phyloP scores from a whole-genome alignment of 441 rosid genomes.

The Melastoma candidum region DNA sequence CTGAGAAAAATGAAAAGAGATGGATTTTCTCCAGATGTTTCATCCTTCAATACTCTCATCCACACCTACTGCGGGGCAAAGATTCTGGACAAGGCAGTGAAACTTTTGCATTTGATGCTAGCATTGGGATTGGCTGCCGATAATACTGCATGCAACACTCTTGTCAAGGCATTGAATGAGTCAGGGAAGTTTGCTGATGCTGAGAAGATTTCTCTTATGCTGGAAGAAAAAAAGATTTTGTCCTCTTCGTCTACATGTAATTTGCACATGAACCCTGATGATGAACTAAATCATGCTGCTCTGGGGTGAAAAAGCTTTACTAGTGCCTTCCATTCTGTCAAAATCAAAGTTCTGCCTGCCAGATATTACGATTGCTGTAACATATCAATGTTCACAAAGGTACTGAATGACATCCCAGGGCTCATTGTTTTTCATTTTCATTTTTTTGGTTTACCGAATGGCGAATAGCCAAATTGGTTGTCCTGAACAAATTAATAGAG shows the following conservation, averaged over 20 bases:
- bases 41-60: conserved; percentile 54
- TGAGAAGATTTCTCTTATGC: conserved; percentile 35
- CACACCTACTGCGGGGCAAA: conserved; percentile 49
- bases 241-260: conserved; percentile 48
- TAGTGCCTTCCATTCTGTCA: no score
- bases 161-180: conserved; percentile 43
- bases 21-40: conserved; percentile 48
- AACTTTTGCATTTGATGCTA: conserved; percentile 39
- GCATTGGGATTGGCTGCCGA: conserved; percentile 54
- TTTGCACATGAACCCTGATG: conserved; percentile 6
- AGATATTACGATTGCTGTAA: no score
- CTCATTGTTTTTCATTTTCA: no score
- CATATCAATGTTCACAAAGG: no score
- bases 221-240: conserved; percentile 49
- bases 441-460: no score
- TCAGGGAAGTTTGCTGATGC: conserved; percentile 48
- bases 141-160: conserved; percentile 37
- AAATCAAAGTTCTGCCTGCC: no score
- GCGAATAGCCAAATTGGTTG: no score
- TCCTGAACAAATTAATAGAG: no score
- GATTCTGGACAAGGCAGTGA: conserved; percentile 45
- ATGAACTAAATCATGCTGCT: no score
- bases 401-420: no score
- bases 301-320: no score
- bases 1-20: conserved; percentile 45